Base-by-base conservation (phyloP, 148 eudicot genomes). In the Simmondsia chinensis region DNA sequence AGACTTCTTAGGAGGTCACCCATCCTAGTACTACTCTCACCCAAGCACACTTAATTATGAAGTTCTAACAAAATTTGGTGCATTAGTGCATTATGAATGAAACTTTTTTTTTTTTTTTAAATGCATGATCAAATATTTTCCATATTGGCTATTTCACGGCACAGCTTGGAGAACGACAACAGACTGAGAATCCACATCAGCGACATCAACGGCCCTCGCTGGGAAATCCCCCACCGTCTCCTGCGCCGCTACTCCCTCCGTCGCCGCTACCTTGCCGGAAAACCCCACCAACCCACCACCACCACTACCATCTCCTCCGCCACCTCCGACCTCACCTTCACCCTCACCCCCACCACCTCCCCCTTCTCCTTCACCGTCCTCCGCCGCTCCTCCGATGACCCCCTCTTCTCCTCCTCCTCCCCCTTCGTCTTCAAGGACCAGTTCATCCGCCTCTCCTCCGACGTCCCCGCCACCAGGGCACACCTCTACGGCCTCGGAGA, bases 401-500 rank as follows among this genome's bases (percentile, higher is more conserved):
- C 58, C 52, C 82, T 88, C 57, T 83, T 84, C 60, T 46, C 61
- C 79, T 50, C 76, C 56, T 15, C 66, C 52, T 74, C 82, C 23
- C 24, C 39, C 48, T 68, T 88, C 60, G 12, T 73, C 33, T 88
- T 73, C 79, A 88, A 88, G 31, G 74, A 69, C 63, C 94, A 80
- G 26, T 78, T 56, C 63, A 61, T 88, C 51, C 77, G 73, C 11
- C 61, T 88, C 56, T 66, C 94, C 40, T 73, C 97, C 21, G 46
- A 68, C 0, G 80, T 88, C 21, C 87, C 97, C 1, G 19, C 55
- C 29, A 9, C 19, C 1, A 50, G 58, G 1, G 66, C 97, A 33
- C 69, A 75, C 43, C 66, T 88, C 15, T 88, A 75, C 17, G 91
- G 97, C 43, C 69, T 88, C 11, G 97, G 97, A 1, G 93, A 89